Evolutionary conservation across 768 basidiomycete genomes (phyloP), one percentile per base, ranked within the genome.

Genomic region (Botryobasidium botryosum): DNA sequence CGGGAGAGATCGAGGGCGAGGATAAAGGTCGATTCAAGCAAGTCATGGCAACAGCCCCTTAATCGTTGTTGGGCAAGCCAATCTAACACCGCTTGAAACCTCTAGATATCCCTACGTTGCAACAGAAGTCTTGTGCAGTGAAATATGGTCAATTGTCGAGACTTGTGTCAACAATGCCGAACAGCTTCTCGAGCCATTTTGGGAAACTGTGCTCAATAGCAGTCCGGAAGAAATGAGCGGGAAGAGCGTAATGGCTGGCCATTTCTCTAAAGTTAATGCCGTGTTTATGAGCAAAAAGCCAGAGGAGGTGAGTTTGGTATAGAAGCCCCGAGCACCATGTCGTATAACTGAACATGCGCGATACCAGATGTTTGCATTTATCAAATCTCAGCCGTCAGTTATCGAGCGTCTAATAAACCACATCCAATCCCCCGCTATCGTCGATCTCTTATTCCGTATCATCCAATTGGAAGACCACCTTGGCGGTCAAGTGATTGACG

Each of bases 71-170:
- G n/a, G n/a, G n/a, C n/a, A n/a, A n/a, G n/a, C n/a, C n/a, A n/a
- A n/a, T n/a, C n/a, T n/a, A n/a, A n/a, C 24, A 47, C 13, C 5
- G 39, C 35, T 35, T 49, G 48, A 49, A 25, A 23, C n/a, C 5
- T 37, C 15, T 38, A 94, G 91, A 61, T 96, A 87, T 61, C 87
- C 91, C 1, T 81, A 85, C 55, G 75, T 90, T 18, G 81, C 87
- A 13, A 88, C 91, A 23, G 92, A 97, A 60, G 87, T 96, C 20
- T 72, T 97, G 27, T 91, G 88, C 63, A 83, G 85, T 61, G 90
- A 92, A 54, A 79, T 92, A 62, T 94, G 88, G 80, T 83, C 81
- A 18, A 85, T 96, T 55, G 77, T 88, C 39, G 87, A 90, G 61
- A 86, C 85, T 1, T 84, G 87, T 54, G 66, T 92, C 54, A 70